Evolutionary conservation across 139 green algal species (phyloP), one percentile per base, ranked within the genome.

Genomic region (Tetradesmus lagerheimii): DNA sequence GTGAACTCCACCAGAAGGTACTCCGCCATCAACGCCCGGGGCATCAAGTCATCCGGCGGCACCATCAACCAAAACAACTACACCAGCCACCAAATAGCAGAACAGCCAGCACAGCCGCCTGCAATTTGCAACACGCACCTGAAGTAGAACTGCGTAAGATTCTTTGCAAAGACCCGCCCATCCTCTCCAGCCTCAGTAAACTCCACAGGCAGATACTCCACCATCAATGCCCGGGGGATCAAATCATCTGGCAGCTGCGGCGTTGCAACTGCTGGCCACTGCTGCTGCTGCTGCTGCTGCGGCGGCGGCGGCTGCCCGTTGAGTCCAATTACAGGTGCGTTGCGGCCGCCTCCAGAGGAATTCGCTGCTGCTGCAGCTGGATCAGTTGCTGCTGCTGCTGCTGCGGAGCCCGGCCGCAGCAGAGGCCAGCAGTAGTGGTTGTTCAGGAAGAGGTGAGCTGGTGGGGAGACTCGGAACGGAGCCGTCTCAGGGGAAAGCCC

Each of bases 111-210:
- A n/a, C n/a, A n/a, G n/a, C n/a, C n/a, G n/a, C n/a, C n/a, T n/a
- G n/a, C n/a, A n/a, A n/a, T n/a, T n/a, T n/a, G n/a, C 5, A 41
- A 18, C 34, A 45, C 62, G 81, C 86, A 96, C 91, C 88, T 94
- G 67, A 97, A 75, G 50, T 96, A 94, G 43, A 97, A 96, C 89
- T 97, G 93, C 0, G 93, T 96, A 81, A 95, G 94, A 0, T 83
- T 94, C 43, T 71, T 87, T 20, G 90, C 31, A 88, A 92, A 92
- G 16, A 93, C 53, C 23, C 43, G 82, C 6, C 77, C 20, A 37
- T 77, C 91, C n/a, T 91, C 50, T 11, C 47, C 86, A 8, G 71
- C 5, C 15, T 45, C n/a, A 35, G 37, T 39, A 45, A 80, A 94
- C 41, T 93, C 86, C 23, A 96, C 95, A 16, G 94, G 93, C n/a